Base-by-base conservation (phyloP, 148 eudicot species). In the Rhododendron williamsianum region DNA sequence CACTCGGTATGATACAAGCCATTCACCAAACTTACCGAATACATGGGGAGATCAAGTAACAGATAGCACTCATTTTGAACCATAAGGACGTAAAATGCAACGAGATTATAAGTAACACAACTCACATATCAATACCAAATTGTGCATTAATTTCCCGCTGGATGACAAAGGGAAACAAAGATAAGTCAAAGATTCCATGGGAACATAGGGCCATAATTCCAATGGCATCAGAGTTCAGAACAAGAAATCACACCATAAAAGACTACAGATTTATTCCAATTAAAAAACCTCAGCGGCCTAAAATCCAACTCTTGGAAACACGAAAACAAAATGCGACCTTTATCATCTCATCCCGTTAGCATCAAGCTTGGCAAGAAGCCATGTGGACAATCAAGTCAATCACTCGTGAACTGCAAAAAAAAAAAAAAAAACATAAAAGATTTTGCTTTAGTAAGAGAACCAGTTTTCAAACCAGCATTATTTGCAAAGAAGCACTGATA, bases 311-410 rank as follows among this genome's bases (percentile, higher is more conserved):
- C 54, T 19, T 21, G 41, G 27, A 76, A 15, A 21, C 51, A 80
- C 33, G n/a, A 58, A 41, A 81, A 19, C 83, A 81, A 81, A 58
- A 58, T 35, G 33, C 2, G 7, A 10, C 73, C 46, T 6, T 11
- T 1, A 23, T 11, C 16, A 19, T 35, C 45, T 46, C 45, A 10
- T 21, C 33, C 4, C 72, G 30, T 33, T 11, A 49, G 83, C 81
- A 81, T 92, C 87, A 90, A 49, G 90, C 89, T 63, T 89, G 82
- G 56, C 89, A 91, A 6, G 93, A 92, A 65, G 94, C 92, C 90
- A 93, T 92, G 88, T 92, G 91, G 69, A 80, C 89, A 13, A 93
- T 92, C 93, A 93, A 88, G 88, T 93, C 96, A n/a, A 93, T 56
- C 88, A 93, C 96, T 36, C 96, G 89, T 1, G 92, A 86, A 76